A percentile compares a stretch with the other conserved stretches of the same genome.
These are phyloP conservation scores for Triangularia verruculosa DNA, from an alignment of 2,329 filamentous ascomycete genomes.

Conservation along the genomic window DNA sequence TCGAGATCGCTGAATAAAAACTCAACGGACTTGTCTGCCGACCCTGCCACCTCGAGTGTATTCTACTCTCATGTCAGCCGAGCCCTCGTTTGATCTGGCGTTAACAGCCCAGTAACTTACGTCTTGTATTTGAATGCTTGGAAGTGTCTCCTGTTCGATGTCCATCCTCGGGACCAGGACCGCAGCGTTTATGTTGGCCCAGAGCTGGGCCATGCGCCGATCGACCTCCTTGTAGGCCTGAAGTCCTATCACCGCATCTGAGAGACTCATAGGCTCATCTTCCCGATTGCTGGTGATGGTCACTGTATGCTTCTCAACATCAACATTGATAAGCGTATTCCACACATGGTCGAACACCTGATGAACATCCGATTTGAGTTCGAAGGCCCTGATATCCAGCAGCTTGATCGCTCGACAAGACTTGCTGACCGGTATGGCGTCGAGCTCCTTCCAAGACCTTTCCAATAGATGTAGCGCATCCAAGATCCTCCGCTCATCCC, in stretches of 20 bases:
- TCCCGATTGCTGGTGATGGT: conserved; percentile 52
- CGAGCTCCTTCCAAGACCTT: conserved; percentile 56
- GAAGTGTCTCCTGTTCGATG: conserved; percentile 34
- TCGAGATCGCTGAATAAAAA: conserved; percentile 54
- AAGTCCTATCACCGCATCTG: conserved; percentile 54
- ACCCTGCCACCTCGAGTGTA: conserved; percentile 42
- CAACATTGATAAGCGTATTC: conserved; percentile 63
- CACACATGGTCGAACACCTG: conserved; percentile 68
- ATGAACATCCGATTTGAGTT: conserved; percentile 64
- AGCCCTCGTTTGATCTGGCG: background rate
- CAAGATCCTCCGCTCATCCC: conserved; percentile 52
- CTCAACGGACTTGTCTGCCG: conserved; percentile 45
- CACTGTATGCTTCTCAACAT: conserved; percentile 54
- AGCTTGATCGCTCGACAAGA: conserved; percentile 62
- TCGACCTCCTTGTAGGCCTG: conserved; percentile 61
- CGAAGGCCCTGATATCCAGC: conserved; percentile 61
- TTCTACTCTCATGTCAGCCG: conserved; percentile 34
- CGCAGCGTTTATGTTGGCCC: conserved; percentile 59
- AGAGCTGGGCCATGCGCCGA: conserved; percentile 57
- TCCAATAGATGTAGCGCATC: conserved; percentile 58
- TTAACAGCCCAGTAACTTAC: too few relatives aligned
- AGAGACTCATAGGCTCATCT: conserved; percentile 51
- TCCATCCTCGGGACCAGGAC: conserved; percentile 61
- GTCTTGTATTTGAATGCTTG: conserved; percentile 41
- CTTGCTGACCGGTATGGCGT: conserved; percentile 57